Percentiles rank a stretch among this genome's conserved stretches.
Evolutionary conservation across 768 basidiomycete genomes (phyloP).

Genomic region (Exidia glandulosa): DNA sequence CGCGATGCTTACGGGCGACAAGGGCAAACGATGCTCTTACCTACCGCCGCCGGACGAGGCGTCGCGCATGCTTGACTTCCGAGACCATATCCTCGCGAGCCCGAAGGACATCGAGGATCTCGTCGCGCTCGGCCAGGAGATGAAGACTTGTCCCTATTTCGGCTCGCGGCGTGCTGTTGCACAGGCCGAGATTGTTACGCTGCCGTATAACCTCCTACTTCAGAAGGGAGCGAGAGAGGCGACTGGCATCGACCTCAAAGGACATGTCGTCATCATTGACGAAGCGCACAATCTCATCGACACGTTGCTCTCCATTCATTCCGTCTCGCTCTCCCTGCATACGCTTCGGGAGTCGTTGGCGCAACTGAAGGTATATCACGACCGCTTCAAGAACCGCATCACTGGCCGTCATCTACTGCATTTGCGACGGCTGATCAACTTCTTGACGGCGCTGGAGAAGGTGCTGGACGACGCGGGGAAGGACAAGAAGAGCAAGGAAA

Average conservation of each 20-base stretch:
- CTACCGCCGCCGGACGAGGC: conserved; percentile 66
- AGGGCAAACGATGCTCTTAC: conserved; percentile 60
- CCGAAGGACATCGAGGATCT: conserved; percentile 95
- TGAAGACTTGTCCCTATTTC: conserved; percentile 84
- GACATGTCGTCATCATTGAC: conserved; percentile 84
- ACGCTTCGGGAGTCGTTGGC: conserved; percentile 51
- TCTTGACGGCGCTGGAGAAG: conserved; percentile 59
- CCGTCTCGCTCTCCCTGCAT: conserved; percentile 45
- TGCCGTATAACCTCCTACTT: conserved; percentile 89
- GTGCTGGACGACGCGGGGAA: conserved; percentile 34
- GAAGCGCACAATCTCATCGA: conserved; percentile 95
- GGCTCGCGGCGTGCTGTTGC: conserved; percentile 79
- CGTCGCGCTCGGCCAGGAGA: conserved; percentile 53
- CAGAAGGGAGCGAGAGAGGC: conserved; percentile 76
- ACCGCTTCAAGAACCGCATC: conserved; percentile 68
- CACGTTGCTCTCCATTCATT: conserved; percentile 79
- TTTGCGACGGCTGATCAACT: conserved; percentile 63
- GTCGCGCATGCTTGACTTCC: conserved; percentile 60
- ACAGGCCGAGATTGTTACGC: conserved; percentile 81
- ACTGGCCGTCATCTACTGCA: conserved; percentile 63
- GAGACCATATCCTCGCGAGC: conserved; percentile 77
- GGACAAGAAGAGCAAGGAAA: conserved; percentile 14
- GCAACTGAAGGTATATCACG: conserved; percentile 70
- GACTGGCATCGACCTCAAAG: conserved; percentile 71
- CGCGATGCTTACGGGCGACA: conserved; percentile 61